Percentiles rank a stretch among this genome's conserved stretches.
phyloP scores from a whole-genome alignment of 495 filamentous ascomycete species.

The Penicillium samsonianum region DNA sequence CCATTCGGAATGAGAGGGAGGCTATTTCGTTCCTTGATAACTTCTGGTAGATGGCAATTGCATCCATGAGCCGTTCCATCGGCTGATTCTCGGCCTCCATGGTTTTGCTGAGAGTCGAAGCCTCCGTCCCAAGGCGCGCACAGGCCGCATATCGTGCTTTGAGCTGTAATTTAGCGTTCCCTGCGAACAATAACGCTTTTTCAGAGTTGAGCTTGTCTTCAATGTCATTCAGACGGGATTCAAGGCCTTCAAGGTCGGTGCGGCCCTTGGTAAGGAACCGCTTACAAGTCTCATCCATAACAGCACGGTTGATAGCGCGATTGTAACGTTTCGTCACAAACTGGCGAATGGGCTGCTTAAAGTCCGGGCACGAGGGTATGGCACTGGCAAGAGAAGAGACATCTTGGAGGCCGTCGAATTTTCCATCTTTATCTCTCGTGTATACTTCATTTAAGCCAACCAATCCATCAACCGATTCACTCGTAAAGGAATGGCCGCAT shows the following conservation, averaged over 20 bases:
- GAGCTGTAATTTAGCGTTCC: no score
- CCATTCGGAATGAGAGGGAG: no score
- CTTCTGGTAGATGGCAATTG: slow-evolving; percentile 8
- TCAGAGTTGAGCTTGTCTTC: not conserved
- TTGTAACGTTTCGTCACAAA: slow-evolving; percentile 14
- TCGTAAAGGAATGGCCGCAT: slow-evolving; percentile 15
- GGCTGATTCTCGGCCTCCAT: slow-evolving; percentile 17
- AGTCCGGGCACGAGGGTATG: slow-evolving; percentile 6
- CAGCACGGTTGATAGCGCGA: slow-evolving; percentile 19
- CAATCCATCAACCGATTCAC: slow-evolving; percentile 18
- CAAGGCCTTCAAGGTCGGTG: slow-evolving; percentile 8
- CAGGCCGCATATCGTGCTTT: no score
- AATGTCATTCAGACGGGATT: slow-evolving; percentile 14
- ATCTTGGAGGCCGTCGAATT: slow-evolving; percentile 19
- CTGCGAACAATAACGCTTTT: fast-evolving
- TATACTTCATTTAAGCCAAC: slow-evolving; percentile 19
- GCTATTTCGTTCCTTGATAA: not conserved
- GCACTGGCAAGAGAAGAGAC: slow-evolving; percentile 14
- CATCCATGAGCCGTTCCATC: slow-evolving; percentile 17
- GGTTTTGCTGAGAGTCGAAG: slow-evolving; percentile 1
- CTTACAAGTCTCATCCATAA: slow-evolving; percentile 17
- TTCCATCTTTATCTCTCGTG: slow-evolving; percentile 15
- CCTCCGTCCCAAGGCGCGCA: not conserved
- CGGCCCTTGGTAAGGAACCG: slow-evolving; percentile 17
- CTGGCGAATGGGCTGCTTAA: not conserved